Base-by-base conservation (phyloP, 2,329 filamentous ascomycete genomes). In the Neonectria punicea region DNA sequence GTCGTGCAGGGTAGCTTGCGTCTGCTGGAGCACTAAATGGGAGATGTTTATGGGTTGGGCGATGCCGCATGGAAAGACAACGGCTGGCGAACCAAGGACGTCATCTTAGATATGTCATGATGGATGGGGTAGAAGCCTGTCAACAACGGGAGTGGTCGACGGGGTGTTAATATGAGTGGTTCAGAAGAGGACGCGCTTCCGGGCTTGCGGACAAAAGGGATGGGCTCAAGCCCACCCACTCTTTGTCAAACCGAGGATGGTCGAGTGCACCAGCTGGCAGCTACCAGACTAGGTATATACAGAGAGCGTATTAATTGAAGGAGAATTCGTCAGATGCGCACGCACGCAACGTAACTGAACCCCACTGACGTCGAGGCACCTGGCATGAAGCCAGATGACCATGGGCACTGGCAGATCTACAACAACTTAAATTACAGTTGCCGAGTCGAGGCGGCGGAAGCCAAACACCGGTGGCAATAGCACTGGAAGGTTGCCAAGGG, bases 1-100 rank as follows among this genome's bases (percentile, higher is more conserved):
- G 96, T 99, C 56, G 96, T 99, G 63, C 96, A 99, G 87, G 96
- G 96, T 77, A 97, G 94, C 82, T 88, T 99, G 88, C 87, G 89
- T 77, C 81, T 91, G 73, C 82, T 91, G 70, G 89, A 91, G 83
- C 89, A 91, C 79, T 91, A 88, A 73, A 54, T 22, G 34, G 34
- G 53, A 41, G 50, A 41, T 18, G 47, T 11, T 34, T 41, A 10
- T 41, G 13, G 10, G 51, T 16, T 58, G 36, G 46, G 60, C 39
- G 34, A 62, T 36, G 16, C 10, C 28, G 36, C 55, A 30, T 58
- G 46, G 22, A 30, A 34, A 30, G 54, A 44, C 30, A 53, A 49
- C 11, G 39, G 25, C 41, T 11, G 16, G 18, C 51, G 44, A n/a
- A 39, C 4, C 30, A 44, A 46, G 36, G 25, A 41, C 34, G 32